Base-by-base conservation (phyloP, 2,329 filamentous ascomycete species). In the Penicillium sp. region DNA sequence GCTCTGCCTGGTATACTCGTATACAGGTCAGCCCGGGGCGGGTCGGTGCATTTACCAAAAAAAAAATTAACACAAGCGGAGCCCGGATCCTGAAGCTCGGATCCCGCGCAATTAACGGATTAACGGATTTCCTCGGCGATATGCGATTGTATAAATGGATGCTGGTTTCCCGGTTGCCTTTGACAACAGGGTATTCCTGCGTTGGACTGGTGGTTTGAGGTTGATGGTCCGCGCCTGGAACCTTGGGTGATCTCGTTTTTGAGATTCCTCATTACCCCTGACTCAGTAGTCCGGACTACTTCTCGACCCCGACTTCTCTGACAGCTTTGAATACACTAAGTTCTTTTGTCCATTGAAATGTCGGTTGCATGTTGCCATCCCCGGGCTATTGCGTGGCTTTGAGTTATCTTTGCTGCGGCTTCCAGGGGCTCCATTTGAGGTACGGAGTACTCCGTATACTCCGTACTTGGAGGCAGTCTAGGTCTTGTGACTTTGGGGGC, bases 181-280 rank as follows among this genome's bases (percentile, higher is more conserved):
- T 55, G 53, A 55, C 53, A 55, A 55, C 53, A 55, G 47, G 50
- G 36, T 55, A 30, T 10, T 45, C 50, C 30, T 44, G 26, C 47
- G 19, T 45, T 45, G 37, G 37, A 25, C 47, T 38, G 45, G 30
- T 19, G 38, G 31, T 47, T 46, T 52, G 41, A 10, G 17, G 14
- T 53, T 53, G 43, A 28, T 22, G 33, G 40, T 25, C 30, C 11
- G 19, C 19, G n/a, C 37, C 26, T 43, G 14, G 33, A 33, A 49
- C 25, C 19, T 46, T 6, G 22, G 31, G 11, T 33, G 45, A 36
- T 51, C 53, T 55, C 35, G 40, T 55, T 55, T 55, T 55, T 51
- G 35, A 16, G 53, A 30, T 50, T 50, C 47, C 47, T 55, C 47
- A 50, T 55, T 55, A 55, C 53, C 53, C 53, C 53, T 55, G 53